These are phyloP conservation scores for Ocimum tenuiflorum DNA, from an alignment of 257 asterid genomes.

Conservation along the genomic window DNA sequence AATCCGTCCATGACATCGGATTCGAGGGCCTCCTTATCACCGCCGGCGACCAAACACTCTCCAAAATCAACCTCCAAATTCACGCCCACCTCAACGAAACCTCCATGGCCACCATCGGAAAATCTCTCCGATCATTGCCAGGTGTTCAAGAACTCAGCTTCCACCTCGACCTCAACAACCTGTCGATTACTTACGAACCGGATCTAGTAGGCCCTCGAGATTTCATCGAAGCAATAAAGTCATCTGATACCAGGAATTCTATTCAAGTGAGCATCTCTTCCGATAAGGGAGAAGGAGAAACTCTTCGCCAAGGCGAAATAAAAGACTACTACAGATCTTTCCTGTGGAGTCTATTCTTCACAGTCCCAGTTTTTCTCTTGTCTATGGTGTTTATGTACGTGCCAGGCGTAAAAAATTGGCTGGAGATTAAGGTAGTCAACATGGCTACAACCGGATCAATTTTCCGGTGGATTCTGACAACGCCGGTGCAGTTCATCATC, in stretches of 20 bases:
- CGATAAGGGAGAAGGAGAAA: constrained; percentile 32
- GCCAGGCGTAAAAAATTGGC: constrained; percentile 37
- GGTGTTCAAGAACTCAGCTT: constrained; percentile 40
- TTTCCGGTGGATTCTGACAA: constrained; percentile 43
- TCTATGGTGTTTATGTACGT: constrained; percentile 67
- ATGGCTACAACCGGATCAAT: constrained; percentile 40
- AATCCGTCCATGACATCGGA: constrained; percentile 37
- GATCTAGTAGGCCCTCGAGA: constrained; percentile 52
- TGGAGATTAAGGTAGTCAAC: constrained; percentile 41
- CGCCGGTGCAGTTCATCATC: constrained; percentile 63
- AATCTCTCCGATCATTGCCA: constrained; percentile 32
- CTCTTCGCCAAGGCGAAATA: constrained; percentile 33
- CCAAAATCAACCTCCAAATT: constrained; percentile 35
- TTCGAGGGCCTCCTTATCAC: constrained; percentile 41
- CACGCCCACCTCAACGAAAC: constrained; percentile 29
- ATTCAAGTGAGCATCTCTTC: constrained; percentile 34
- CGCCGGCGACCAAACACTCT: constrained; percentile 25
- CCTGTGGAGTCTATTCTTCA: constrained; percentile 53
- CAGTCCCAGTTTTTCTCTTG: constrained; percentile 48
- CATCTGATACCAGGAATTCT: constrained; percentile 11
- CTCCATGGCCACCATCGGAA: constrained; percentile 23
- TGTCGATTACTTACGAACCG: constrained; percentile 42
- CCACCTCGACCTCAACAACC: constrained; percentile 19
- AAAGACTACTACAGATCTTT: constrained; percentile 33
- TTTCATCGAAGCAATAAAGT: constrained; percentile 32